Evolutionary conservation across 2,329 filamentous ascomycete species (phyloP).

Genomic region (Aaosphaeria pasadenensis): DNA sequence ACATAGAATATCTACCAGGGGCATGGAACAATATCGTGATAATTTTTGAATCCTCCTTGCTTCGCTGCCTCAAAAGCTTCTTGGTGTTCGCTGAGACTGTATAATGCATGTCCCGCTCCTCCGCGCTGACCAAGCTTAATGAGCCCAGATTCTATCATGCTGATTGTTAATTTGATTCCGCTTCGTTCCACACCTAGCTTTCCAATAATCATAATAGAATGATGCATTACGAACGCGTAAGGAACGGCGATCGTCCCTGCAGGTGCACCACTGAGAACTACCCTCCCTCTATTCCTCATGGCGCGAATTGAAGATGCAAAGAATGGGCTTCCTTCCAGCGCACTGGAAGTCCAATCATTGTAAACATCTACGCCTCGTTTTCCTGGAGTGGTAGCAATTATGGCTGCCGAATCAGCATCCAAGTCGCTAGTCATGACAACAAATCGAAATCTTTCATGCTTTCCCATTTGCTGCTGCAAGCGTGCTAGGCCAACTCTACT

Average conservation of each 20-base stretch:
- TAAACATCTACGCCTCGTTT: background rate
- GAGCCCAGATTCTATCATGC: background rate
- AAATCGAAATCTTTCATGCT: background rate
- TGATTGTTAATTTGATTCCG: background rate
- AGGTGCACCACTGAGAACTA: background rate
- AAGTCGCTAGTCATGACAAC: background rate
- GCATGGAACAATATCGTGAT: background rate
- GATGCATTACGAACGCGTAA: background rate
- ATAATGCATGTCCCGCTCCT: background rate
- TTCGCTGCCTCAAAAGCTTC: background rate
- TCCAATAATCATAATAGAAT: background rate
- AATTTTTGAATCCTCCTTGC: background rate
- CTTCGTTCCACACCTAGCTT: background rate
- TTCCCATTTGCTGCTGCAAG: background rate
- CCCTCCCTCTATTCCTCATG: background rate
- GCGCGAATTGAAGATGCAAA: background rate
- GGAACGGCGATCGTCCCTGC: background rate
- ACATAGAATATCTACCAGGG: background rate
- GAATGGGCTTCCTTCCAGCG: background rate
- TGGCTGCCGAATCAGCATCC: background rate
- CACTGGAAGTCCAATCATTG: background rate
- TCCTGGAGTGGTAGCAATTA: background rate
- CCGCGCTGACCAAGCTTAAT: background rate
- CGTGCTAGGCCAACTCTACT: slow-evolving; percentile 22
- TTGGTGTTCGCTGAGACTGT: background rate